Evolutionary conservation across 1,139 yeast genomes (phyloP), one percentile per base, ranked within the genome.

Genomic region (Lizanozyma gosingica): DNA sequence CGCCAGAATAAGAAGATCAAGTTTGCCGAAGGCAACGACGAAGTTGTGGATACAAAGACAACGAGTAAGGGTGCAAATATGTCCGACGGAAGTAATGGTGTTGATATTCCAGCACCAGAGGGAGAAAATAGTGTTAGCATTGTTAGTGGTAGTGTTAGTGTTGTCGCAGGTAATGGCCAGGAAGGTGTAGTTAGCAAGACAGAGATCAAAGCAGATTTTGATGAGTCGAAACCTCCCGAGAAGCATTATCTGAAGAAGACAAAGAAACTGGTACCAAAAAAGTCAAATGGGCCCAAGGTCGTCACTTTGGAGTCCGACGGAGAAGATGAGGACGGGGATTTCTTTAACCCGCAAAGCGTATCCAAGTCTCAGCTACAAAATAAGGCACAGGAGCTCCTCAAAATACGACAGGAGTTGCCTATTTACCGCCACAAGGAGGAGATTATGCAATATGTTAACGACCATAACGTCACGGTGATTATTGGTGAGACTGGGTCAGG

Each of bases 401-500:
- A 66, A 37, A 59, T 71, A 2, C 67, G 96, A 44, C 60, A 75
- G 46, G 67, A 73, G 1, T 66, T 90, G 33, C 97, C 97, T 0
- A 84, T 90, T 33, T 87, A 72, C 57, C 80, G 76, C 47, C 88
- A 87, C 47, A 76, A 78, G 51, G 78, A 75, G 37, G 74, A 76
- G 41, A 75, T 92, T 18, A 54, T 83, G 44, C 64, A 73, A 14
- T 76, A 79, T 47, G 59, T 92, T 2, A 44, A 59, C 9, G 49
- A 63, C 9, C 76, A 82, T 51, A 80, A 74, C 46, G 94, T 87
- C 3, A 79, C 90, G 0, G 78, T 92, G 3, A 68, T 92, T 11
- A 83, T 92, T 55, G 98, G 98, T 60, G 97, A 92, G 51, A 92
- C 98, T 0, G 98, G 98, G 60, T 87, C 96, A 4, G 98, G 98